Percentiles rank a stretch among this genome's conserved stretches.
These are phyloP conservation scores for Tagetes erecta DNA, from an alignment of 129 eudicot genomes.

Conservation along the genomic window DNA sequence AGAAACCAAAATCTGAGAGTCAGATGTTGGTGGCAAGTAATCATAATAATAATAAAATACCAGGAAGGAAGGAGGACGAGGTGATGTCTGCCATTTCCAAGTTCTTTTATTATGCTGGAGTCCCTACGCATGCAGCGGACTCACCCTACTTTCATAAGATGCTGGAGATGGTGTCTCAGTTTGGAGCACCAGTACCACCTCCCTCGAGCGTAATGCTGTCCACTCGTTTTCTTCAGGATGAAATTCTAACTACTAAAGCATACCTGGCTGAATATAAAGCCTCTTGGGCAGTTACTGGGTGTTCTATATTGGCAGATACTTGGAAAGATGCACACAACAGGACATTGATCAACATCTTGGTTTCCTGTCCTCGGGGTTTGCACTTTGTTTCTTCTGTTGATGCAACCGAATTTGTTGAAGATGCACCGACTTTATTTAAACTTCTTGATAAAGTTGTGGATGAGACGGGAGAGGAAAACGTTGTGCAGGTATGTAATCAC, in stretches of 20 bases:
- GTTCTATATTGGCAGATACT: conserved; percentile 93
- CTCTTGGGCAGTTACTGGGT: conserved; percentile 92
- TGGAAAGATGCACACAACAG: conserved; percentile 73
- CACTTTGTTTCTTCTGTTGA: conserved; percentile 81
- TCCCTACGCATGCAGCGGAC: conserved; percentile 81
- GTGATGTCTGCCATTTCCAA: conserved; percentile 80
- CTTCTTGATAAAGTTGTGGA: conserved; percentile 84
- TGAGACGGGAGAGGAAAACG: conserved; percentile 93
- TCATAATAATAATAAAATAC: conserved; percentile 23
- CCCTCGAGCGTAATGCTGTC: conserved; percentile 64
- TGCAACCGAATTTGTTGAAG: conserved; percentile 65
- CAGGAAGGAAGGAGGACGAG: conserved; percentile 52
- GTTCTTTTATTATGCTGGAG: conserved; percentile 88
- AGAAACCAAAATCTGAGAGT: conserved; percentile 50
- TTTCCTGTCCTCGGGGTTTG: conserved; percentile 92
- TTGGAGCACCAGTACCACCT: conserved; percentile 56
- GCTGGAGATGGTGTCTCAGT: conserved; percentile 83
- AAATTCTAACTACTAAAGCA: conserved; percentile 56
- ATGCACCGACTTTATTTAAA: conserved; percentile 57
- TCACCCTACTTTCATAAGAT: conserved; percentile 89
- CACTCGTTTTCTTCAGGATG: conserved; percentile 73
- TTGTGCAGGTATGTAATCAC: conserved; percentile 68
- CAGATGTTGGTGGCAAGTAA: conserved; percentile 26
- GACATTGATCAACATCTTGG: conserved; percentile 72
- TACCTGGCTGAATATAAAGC: conserved; percentile 73